Evolutionary conservation across 2,329 filamentous ascomycete genomes (phyloP).

Genomic region (Calonectria henricotiae): DNA sequence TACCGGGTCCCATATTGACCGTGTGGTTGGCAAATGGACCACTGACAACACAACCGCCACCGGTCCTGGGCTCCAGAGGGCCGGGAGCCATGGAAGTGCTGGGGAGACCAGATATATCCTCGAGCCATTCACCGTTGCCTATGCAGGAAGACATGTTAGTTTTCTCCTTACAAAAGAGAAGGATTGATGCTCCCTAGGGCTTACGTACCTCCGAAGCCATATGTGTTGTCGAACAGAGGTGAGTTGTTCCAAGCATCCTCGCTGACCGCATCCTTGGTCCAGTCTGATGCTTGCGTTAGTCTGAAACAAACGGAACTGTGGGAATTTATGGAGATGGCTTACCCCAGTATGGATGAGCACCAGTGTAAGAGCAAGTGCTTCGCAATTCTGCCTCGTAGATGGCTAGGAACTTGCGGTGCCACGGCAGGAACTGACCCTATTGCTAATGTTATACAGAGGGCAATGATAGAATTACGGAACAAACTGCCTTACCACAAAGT

Average conservation of each 20-base stretch:
- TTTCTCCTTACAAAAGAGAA: neutral
- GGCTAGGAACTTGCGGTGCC: slow-evolving; percentile 29
- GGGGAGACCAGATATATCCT: slow-evolving; percentile 26
- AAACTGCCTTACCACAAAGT: slow-evolving; percentile 20
- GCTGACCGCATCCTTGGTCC: slow-evolving; percentile 25
- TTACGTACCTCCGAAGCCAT: slow-evolving; percentile 29
- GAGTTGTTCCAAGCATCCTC: slow-evolving; percentile 27
- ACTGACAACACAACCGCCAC: slow-evolving; percentile 24
- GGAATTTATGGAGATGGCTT: neutral
- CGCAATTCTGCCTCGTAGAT: slow-evolving; percentile 26
- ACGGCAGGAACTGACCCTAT: slow-evolving; percentile 32
- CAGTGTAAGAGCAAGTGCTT: slow-evolving; percentile 23
- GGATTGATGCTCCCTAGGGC: neutral
- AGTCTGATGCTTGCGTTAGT: slow-evolving; percentile 17
- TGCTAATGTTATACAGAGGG: neutral
- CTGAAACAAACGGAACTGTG: neutral
- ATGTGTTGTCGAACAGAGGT: slow-evolving; percentile 23
- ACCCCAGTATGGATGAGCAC: slow-evolving; percentile 29
- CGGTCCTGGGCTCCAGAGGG: slow-evolving; percentile 26
- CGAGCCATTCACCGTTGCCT: slow-evolving; percentile 24
- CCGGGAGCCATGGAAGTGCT: slow-evolving; percentile 28
- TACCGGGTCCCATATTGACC: slow-evolving; percentile 19
- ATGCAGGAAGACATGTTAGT: neutral
- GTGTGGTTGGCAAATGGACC: slow-evolving; percentile 32
- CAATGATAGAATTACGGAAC: neutral